phyloP scores from a whole-genome alignment of 176 grass and related monocot species.

The Olyra latifolia region DNA sequence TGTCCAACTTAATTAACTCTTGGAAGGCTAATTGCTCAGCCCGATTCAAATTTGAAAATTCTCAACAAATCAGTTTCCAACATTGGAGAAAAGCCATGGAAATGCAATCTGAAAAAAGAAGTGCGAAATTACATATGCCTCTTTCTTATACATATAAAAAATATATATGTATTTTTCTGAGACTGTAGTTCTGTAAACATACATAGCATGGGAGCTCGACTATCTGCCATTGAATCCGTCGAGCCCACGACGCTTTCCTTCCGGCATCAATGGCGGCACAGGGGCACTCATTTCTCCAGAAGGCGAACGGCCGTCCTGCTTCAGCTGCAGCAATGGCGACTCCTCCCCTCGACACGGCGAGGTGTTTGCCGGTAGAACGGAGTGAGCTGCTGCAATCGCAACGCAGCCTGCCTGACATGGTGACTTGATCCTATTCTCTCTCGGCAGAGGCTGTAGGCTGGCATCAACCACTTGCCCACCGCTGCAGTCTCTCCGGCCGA shows the following conservation, averaged over 20 bases:
- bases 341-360: background rate
- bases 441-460: slow-evolving; percentile 23
- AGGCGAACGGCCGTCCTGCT: background rate
- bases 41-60: background rate
- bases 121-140: no score
- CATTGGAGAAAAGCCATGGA: background rate
- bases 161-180: background rate
- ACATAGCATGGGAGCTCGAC: background rate
- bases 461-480: background rate
- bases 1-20: background rate
- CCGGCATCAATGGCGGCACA: slow-evolving; percentile 28
- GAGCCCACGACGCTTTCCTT: background rate
- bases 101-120: background rate
- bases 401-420: background rate
- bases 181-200: background rate
- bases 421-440: slow-evolving; percentile 13
- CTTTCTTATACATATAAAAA: no score
- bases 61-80: background rate
- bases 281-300: slow-evolving; percentile 37
- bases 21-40: background rate
- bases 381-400: background rate
- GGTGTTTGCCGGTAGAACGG: background rate
- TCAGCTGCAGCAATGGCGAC: background rate
- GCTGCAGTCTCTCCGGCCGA: background rate
- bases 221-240: background rate